Evolutionary conservation across 176 grass and related monocot genomes (phyloP), one percentile per base, ranked within the genome.

Genomic region (Saccharum officinarum): DNA sequence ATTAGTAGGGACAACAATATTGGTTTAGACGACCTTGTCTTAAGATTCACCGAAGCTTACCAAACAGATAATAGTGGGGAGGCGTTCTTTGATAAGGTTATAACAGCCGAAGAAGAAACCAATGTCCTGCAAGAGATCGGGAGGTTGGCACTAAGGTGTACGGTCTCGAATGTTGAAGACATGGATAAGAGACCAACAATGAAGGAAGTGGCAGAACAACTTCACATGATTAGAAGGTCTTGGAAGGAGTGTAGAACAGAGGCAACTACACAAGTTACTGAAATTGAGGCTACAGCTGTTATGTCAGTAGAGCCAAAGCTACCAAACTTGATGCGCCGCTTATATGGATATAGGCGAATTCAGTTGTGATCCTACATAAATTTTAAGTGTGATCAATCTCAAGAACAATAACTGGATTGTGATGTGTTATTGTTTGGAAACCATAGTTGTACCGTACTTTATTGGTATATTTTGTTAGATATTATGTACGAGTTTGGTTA

Each of bases 81-180:
- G 9, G 15, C 8, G 22, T 13, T 82, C 2, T 82, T 82, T 11
- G 80, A 60, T 13, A 8, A 42, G 50, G 23, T 10, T 1, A 71
- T 82, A 34, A 55, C 3, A 31, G 50, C 15, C 13, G 49, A 72
- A 44, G 23, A 82, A 44, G 39, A 64, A 1, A 72, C 31, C 8
- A 0, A 0, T 61, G 50, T 61, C 0, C 49, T 82, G 6, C 23
- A 73, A n/a, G 52, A 20, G 10, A 44, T 82, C 0, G 37, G 68
- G 52, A 73, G 14, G 38, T 26, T 82, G 12, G 80, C 67, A 42
- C 9, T 61, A 11, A 69, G 50, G 78, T 81, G 78, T 37, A 25
- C 10, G 0, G 34, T 13, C 7, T n/a, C 0, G 3, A 3, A 37
- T 10, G 8, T 1, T 52, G 2, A 79, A 11, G 23, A 81, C 3